A percentile compares a stretch with the other conserved stretches of the same genome.
phyloP scores from a whole-genome alignment of 768 basidiomycete genomes.

The Leccinum imitatum region DNA sequence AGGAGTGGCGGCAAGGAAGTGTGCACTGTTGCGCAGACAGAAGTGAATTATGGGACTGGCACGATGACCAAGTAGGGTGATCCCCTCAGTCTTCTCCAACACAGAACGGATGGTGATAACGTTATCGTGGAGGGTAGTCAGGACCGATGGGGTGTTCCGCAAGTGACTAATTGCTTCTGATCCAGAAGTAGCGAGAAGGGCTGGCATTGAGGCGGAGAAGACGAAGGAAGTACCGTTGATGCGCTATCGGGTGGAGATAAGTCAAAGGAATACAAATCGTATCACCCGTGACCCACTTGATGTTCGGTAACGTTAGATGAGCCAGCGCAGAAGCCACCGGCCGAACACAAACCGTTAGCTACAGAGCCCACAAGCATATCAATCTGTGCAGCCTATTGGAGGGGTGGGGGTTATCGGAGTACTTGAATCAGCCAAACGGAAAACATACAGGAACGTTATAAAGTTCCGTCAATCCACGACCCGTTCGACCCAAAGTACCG shows the following conservation, averaged over 20 bases:
- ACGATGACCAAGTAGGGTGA: conserved; percentile 83
- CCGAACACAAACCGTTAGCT: conserved; percentile 77
- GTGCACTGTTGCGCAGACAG: conserved; percentile 45
- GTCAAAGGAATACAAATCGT: neutral
- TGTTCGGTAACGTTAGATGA: conserved; percentile 80
- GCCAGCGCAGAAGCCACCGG: conserved; percentile 96
- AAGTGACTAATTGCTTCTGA: conserved; percentile 85
- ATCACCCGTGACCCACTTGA: conserved; percentile 50
- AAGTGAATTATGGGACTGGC: conserved; percentile 90
- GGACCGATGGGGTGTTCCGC: conserved; percentile 69
- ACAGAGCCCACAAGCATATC: conserved; percentile 95
- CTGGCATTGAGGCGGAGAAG: conserved; percentile 93
- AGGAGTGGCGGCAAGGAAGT: conserved; percentile 23
- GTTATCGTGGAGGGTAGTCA: conserved; percentile 79
- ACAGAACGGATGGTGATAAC: conserved; percentile 71
- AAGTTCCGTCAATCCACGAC: conserved; percentile 91
- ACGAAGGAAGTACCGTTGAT: conserved; percentile 96
- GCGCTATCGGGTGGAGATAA: conserved; percentile 49
- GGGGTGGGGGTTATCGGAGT: conserved; percentile 1
- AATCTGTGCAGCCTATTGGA: conserved; percentile 75
- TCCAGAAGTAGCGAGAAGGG: conserved; percentile 82
- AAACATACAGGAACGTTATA: conserved; percentile 84
- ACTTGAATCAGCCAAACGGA: neutral
- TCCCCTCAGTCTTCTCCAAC: conserved; percentile 77
- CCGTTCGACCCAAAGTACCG: conserved; percentile 88